These are phyloP conservation scores for Plasmodium sp. DNA, from an alignment of 169 alveolate genomes.

Conservation along the genomic window DNA sequence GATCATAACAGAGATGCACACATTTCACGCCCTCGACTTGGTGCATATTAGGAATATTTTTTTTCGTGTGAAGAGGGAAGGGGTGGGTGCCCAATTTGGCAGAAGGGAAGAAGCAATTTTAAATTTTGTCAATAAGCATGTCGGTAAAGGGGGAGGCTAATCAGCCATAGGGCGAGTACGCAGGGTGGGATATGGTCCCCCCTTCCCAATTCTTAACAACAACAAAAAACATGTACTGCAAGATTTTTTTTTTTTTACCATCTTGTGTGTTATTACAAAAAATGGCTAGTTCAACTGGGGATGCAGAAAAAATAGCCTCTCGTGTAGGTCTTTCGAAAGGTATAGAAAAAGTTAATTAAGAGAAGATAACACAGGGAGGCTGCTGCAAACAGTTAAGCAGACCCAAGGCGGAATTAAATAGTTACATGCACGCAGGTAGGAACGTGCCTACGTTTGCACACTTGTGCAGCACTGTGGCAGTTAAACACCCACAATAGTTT, in stretches of 20 bases:
- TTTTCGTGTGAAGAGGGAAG: background rate
- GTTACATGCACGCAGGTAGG: background rate
- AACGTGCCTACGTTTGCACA: background rate
- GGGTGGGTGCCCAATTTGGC: background rate
- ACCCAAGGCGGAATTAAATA: background rate
- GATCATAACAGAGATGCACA: background rate
- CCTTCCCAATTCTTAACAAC: background rate
- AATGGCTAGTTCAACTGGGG: background rate
- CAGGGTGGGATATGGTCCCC: background rate
- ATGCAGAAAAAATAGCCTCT: background rate
- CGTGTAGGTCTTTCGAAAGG: background rate
- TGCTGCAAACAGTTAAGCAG: background rate
- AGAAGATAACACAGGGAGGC: background rate
- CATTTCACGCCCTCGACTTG: constrained; percentile 40
- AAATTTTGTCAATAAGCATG: constrained; percentile 15
- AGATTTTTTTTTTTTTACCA: background rate
- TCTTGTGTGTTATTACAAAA: constrained; percentile 18
- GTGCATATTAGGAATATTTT: constrained; percentile 1
- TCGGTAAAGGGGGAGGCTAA: background rate
- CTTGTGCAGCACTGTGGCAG: background rate
- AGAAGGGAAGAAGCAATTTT: constrained; percentile 14
- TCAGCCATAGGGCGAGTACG: background rate
- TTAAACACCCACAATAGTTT: background rate
- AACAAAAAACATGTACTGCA: background rate
- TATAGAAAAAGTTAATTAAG: constrained; percentile 16